Conservation (phyloP, 2,329 filamentous ascomycete species). For the Botrytis porri region DNA sequence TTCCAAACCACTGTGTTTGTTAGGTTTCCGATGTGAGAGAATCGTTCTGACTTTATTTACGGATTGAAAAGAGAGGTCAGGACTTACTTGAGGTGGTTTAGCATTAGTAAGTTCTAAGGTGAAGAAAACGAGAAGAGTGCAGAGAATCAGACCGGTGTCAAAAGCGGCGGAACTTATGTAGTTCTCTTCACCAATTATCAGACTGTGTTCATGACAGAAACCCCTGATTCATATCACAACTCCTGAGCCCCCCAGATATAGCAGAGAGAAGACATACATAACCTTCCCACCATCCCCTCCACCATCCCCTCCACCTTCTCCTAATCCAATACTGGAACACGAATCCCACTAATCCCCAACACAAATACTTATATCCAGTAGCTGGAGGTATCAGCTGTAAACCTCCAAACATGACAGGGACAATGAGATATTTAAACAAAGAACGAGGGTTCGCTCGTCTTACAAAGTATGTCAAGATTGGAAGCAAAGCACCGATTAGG, state of each 20-base stretch:
- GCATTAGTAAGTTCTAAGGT: constrained; percentile 18
- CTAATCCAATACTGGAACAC: constrained; percentile 56
- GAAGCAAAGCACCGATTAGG: constrained; percentile 52
- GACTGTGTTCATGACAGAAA: background rate
- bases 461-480: constrained; percentile 55
- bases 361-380: constrained; percentile 49
- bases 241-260: background rate
- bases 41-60: background rate
- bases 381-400: constrained; percentile 64
- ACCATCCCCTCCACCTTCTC: constrained; percentile 53
- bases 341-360: constrained; percentile 54
- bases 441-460: constrained; percentile 59
- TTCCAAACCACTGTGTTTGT: background rate
- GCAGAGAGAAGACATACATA: constrained; percentile 42
- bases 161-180: constrained; percentile 66
- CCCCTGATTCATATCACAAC: accelerated
- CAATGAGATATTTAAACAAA: constrained; percentile 62
- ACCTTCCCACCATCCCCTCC: constrained; percentile 72
- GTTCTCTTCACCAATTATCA: background rate
- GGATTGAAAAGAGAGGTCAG: background rate
- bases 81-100: background rate
- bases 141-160: constrained; percentile 64
- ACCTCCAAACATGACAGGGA: constrained; percentile 66
- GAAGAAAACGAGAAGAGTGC: constrained; percentile 60
- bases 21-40: background rate